A percentile compares a stretch with the other conserved stretches of the same genome.
These are phyloP conservation scores for Ustilago lituana DNA, from an alignment of 1,284 basidiomycete species.

Conservation along the genomic window DNA sequence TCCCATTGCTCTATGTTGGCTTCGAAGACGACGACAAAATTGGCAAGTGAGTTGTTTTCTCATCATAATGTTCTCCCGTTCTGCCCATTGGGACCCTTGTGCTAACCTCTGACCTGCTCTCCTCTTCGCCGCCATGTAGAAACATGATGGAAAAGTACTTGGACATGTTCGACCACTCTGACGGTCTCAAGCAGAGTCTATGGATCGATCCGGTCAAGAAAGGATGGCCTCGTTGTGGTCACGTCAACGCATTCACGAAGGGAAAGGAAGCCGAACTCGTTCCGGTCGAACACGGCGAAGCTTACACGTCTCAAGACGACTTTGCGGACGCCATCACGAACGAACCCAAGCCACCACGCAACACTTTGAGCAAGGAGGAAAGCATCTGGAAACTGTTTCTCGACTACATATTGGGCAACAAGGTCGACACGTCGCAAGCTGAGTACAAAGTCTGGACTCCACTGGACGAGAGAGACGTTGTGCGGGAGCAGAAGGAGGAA, in stretches of 20 bases:
- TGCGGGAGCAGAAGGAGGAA: conserved; percentile 24
- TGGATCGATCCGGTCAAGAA: conserved; percentile 53
- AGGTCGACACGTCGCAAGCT: conserved; percentile 29
- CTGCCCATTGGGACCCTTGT: too few species aligned
- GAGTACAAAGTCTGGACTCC: conserved; percentile 41
- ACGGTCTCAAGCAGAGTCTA: conserved; percentile 45
- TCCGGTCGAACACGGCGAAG: conserved; percentile 48
- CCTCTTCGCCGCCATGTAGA: conserved; percentile 10
- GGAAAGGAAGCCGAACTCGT: conserved; percentile 26
- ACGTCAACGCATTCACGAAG: conserved; percentile 46
- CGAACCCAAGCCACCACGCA: conserved; percentile 19
- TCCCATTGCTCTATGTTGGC: conserved; percentile 46
- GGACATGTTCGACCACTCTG: conserved; percentile 45
- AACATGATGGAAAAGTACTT: conserved; percentile 57
- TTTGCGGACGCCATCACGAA: conserved; percentile 24
- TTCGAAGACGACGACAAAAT: conserved; percentile 59
- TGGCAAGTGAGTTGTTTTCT: conserved; percentile 35
- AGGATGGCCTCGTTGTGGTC: conserved; percentile 49
- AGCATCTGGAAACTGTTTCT: conserved; percentile 54
- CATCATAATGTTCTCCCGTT: too few species aligned
- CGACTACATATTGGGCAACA: conserved; percentile 41
- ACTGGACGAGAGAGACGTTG: conserved; percentile 39
- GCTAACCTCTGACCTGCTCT: too few species aligned
- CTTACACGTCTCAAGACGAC: conserved; percentile 33
- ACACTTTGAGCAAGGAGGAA: conserved; percentile 46